Evolutionary conservation across 2,329 filamentous ascomycete genomes (phyloP).

Genomic region (Phialemonium atrogriseum): DNA sequence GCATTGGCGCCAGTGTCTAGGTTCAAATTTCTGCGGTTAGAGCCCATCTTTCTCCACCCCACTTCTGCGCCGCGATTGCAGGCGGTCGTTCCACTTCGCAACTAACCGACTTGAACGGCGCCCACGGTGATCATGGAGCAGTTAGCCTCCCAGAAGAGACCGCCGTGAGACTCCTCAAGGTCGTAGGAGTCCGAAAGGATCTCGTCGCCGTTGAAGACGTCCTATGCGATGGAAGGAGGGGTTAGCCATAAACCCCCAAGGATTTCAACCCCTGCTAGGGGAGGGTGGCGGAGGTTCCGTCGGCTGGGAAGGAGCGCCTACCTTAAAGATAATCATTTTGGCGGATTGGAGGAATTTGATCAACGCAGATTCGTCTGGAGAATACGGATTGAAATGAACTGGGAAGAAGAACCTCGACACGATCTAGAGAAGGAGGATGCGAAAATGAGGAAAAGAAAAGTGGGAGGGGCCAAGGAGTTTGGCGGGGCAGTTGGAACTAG

Average conservation of each 20-base stretch:
- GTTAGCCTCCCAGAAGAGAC: constrained; percentile 80
- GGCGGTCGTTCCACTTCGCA: no score
- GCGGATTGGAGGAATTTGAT: constrained; percentile 20
- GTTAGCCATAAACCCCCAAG: constrained; percentile 17
- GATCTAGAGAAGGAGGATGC: no score
- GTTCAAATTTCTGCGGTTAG: no score
- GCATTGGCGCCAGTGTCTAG: constrained; percentile 90
- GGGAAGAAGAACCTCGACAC: no score
- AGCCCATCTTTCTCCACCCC: no score
- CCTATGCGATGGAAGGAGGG: constrained; percentile 44
- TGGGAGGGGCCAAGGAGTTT: no score
- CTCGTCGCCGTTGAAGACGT: constrained; percentile 85
- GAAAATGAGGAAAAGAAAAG: no score
- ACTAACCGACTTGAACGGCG: constrained; percentile 63
- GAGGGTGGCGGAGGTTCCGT: constrained; percentile 1
- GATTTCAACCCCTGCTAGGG: constrained; percentile 6
- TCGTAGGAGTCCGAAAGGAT: constrained; percentile 93
- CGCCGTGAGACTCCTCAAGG: constrained; percentile 71
- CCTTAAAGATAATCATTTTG: constrained; percentile 71
- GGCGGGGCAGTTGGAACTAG: no score
- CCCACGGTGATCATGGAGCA: constrained; percentile 83
- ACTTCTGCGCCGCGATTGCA: no score
- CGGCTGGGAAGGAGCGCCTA: constrained; percentile 25
- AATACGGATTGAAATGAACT: constrained; percentile 17
- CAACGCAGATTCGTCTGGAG: no score